These are phyloP conservation scores for Linnemannia schmuckeri DNA, from an alignment of 192 early-diverging fungal species.

Conservation along the genomic window DNA sequence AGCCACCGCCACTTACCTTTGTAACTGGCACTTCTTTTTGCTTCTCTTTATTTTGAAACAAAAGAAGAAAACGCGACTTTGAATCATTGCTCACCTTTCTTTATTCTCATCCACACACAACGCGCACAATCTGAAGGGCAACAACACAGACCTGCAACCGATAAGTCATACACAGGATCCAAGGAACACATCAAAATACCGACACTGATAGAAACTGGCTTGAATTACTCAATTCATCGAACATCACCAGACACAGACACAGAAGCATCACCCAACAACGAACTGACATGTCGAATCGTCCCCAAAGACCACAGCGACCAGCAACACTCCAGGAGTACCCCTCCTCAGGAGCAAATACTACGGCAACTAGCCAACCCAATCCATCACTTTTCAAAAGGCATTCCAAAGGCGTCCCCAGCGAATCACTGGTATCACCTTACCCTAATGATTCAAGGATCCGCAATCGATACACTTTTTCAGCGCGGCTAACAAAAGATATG, in stretches of 20 bases:
- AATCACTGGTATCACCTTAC: conserved; percentile 27
- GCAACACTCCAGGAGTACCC: conserved; percentile 19
- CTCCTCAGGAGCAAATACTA: neutral
- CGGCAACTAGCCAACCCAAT: neutral
- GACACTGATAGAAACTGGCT: neutral
- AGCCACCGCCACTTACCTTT: neutral
- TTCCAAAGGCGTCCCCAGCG: conserved; percentile 29
- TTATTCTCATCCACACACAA: too few species aligned
- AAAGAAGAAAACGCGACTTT: too few species aligned
- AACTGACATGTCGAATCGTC: conserved; percentile 17
- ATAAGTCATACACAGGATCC: neutral
- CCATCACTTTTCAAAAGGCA: conserved; percentile 7
- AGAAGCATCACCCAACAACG: neutral
- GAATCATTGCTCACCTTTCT: too few species aligned
- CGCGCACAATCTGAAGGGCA: too few species aligned
- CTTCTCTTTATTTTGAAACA: too few species aligned
- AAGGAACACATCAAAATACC: neutral
- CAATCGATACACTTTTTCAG: neutral
- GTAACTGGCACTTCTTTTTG: too few species aligned
- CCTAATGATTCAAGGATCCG: neutral
- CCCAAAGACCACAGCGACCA: conserved; percentile 27
- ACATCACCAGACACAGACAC: neutral
- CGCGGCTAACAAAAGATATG: neutral
- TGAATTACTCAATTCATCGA: neutral
- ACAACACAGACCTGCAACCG: too few species aligned